These are phyloP conservation scores for Lolium multiflorum DNA, from an alignment of 176 grass and related monocot species.

Conservation along the genomic window DNA sequence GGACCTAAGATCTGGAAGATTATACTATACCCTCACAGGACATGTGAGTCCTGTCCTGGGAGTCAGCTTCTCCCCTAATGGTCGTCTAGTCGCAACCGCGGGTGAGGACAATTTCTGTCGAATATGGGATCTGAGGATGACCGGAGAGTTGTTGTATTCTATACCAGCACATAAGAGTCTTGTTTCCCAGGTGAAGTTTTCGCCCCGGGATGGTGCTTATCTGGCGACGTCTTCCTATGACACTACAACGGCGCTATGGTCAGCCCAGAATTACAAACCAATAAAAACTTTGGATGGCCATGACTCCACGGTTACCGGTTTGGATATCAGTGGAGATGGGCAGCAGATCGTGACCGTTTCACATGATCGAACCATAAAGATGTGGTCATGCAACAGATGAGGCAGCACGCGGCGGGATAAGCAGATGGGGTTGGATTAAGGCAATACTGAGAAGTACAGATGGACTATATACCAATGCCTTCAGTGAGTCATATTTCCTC, in stretches of 20 bases:
- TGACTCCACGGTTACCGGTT: constrained; percentile 78
- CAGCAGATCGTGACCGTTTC: constrained; percentile 86
- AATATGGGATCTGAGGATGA: constrained; percentile 90
- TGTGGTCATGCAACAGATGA: constrained; percentile 59
- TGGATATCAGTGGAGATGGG: constrained; percentile 90
- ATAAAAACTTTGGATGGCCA: constrained; percentile 76
- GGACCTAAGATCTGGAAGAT: constrained; percentile 88
- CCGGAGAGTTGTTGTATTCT: constrained; percentile 61
- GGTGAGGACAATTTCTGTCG: constrained; percentile 85
- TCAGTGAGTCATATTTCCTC: no score
- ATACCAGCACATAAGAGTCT: constrained; percentile 88
- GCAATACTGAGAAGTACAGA: neutral
- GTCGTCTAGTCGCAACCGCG: constrained; percentile 79
- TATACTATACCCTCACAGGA: constrained; percentile 64
- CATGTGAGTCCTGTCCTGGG: constrained; percentile 82
- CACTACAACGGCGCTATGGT: constrained; percentile 74
- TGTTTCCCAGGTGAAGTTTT: constrained; percentile 89
- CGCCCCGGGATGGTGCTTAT: constrained; percentile 81
- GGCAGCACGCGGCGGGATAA: constrained; percentile 33
- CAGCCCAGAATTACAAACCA: constrained; percentile 77
- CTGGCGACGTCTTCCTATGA: constrained; percentile 86
- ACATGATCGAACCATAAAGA: constrained; percentile 82
- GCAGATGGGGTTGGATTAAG: no score
- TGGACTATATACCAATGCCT: neutral
- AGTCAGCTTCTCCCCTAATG: constrained; percentile 83